Evolutionary conservation across 257 asterid species (phyloP), one percentile per base, ranked within the genome.

Genomic region (Plantago major): DNA sequence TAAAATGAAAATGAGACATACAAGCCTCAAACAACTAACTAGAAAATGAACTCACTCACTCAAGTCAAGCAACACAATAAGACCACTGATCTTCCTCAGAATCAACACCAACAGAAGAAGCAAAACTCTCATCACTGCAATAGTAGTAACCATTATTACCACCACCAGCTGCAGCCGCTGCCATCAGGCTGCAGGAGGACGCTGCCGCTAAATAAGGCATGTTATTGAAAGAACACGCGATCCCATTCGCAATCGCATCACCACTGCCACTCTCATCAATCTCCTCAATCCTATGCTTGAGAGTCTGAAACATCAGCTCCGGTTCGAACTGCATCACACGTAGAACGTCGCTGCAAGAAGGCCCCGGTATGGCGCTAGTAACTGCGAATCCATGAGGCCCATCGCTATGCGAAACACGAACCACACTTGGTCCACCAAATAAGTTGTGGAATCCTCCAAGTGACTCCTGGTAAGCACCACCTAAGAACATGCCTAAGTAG

Each of bases 381-480:
- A 93, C 96, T 0, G 95, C 88, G 13, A 93, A 93, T 71, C 94
- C 70, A 45, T 92, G 83, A 11, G 97, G 97, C 10, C 97, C 95
- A 17, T 93, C 89, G 46, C 95, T 77, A 67, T 93, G 97, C 0
- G 77, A 75, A 6, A 89, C 99, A 0, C 92, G 88, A n/a, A 93
- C 83, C 0, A 87, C 85, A n/a, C 97, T 89, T 0, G 99, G 95
- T 5, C 95, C 90, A 12, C 95, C 97, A 16, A 93, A 93, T 11
- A 93, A 78, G 79, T 93, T 93, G 77, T 93, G 99, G 42, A 75
- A 64, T 6, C 97, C 96, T 1, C 99, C 99, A 1, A 93, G 85
- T 3, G 99, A 95, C 76, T 93, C 97, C 78, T 89, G 85, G 40
- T 93, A 93, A 58, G 99, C 99, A 68, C 99, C 99, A 2, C 99